A percentile compares a stretch with the other conserved stretches of the same genome.
phyloP scores from a whole-genome alignment of 129 eudicot genomes.

The Artemisia argyi region DNA sequence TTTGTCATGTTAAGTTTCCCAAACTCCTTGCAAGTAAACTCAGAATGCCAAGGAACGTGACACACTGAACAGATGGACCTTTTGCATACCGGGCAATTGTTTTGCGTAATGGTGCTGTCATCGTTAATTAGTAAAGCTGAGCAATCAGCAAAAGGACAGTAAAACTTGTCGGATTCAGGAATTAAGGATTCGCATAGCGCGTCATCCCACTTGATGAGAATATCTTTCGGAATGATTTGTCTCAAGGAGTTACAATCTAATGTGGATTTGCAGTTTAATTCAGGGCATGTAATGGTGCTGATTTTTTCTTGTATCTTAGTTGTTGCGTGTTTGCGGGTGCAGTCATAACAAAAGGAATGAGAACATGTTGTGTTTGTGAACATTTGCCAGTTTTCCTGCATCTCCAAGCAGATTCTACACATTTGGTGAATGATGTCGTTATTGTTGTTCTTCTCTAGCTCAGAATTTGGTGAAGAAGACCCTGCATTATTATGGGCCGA shows the following conservation, averaged over 20 bases:
- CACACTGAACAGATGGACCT: slow-evolving; percentile 48
- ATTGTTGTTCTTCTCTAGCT: background rate
- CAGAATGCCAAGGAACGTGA: slow-evolving; percentile 59
- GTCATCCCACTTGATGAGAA: slow-evolving; percentile 47
- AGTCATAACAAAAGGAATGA: slow-evolving; percentile 41
- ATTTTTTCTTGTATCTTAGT: slow-evolving; percentile 44
- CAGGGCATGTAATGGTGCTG: slow-evolving; percentile 39
- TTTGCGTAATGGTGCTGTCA: slow-evolving; percentile 19
- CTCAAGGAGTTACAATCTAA: slow-evolving; percentile 34
- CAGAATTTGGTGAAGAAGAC: background rate
- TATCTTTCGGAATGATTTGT: slow-evolving; percentile 30
- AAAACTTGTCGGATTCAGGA: slow-evolving; percentile 43
- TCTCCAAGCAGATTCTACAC: slow-evolving; percentile 47
- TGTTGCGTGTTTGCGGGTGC: slow-evolving; percentile 44
- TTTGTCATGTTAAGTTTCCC: slow-evolving; percentile 29
- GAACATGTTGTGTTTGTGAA: slow-evolving; percentile 31
- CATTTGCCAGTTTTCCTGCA: slow-evolving; percentile 28
- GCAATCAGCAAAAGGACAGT: slow-evolving; percentile 51
- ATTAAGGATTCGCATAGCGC: slow-evolving; percentile 40
- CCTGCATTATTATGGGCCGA: slow-evolving; percentile 12
- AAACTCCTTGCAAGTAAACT: slow-evolving; percentile 47
- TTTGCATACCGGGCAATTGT: slow-evolving; percentile 37
- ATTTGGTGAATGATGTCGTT: background rate
- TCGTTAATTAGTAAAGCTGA: slow-evolving; percentile 43
- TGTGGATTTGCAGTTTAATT: slow-evolving; percentile 29